A percentile compares a stretch with the other conserved stretches of the same genome.
phyloP scores from a whole-genome alignment of 2,329 filamentous ascomycete genomes.

The Scolecobasidium constrictum region DNA sequence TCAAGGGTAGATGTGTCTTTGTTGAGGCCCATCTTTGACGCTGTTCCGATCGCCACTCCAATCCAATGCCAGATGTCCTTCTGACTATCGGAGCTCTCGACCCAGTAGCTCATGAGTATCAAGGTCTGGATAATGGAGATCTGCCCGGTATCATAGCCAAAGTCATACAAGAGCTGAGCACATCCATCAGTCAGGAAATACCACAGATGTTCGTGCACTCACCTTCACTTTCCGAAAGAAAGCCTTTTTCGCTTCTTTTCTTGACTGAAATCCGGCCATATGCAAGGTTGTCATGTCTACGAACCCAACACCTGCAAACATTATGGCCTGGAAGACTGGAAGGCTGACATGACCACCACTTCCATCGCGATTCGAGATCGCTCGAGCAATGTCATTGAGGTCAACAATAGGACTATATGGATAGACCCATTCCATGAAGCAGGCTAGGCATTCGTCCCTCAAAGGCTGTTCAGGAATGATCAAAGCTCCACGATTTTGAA shows the following conservation, averaged over 20 bases:
- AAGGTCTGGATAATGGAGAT: not conserved
- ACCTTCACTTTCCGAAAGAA: not conserved
- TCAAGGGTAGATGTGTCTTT: not conserved
- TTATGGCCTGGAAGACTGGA: not conserved
- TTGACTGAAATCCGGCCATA: not conserved
- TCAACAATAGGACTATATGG: not conserved
- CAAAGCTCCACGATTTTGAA: not conserved
- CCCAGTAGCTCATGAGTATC: not conserved
- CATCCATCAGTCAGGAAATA: too few relatives aligned
- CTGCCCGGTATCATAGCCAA: not conserved
- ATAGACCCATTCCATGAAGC: not conserved
- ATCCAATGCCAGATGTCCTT: constrained; percentile 1
- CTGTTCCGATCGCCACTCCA: not conserved
- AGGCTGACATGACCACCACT: not conserved
- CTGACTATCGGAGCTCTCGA: not conserved
- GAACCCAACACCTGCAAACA: not conserved
- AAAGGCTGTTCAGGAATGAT: not conserved
- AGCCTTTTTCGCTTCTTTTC: not conserved
- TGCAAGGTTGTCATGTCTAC: not conserved
- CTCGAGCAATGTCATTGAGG: not conserved
- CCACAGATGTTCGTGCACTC: too few relatives aligned
- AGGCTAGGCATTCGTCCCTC: not conserved
- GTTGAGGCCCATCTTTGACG: not conserved
- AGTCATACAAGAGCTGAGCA: constrained; percentile 1
- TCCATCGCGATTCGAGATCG: not conserved